Base-by-base conservation (phyloP, 2,329 filamentous ascomycete species). In the Dactylellina haptotyla region DNA sequence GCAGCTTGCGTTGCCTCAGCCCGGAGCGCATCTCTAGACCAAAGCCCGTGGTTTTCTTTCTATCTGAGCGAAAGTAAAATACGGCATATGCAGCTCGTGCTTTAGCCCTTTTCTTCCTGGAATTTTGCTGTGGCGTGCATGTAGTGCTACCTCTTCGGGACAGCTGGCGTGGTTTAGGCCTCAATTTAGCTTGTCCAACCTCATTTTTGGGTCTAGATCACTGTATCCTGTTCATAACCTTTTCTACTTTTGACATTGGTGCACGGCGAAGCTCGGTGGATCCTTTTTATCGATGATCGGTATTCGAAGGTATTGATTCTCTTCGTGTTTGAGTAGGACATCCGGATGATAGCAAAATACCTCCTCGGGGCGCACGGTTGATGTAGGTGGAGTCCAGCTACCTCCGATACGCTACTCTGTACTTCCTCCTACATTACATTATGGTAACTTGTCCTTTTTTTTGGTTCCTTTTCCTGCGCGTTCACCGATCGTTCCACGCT, bases 111-210 rank as follows among this genome's bases (percentile, higher is more conserved):
- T 12, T 37, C 23, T 43, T 30, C 32, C 3, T 57, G 32, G 16
- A n/a, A 28, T 34, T 41, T 45, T 46, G 20, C 39, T 41, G 57
- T 62, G 57, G 57, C 57, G 57, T 62, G 57, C 56, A 62, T 28
- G 14, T 14, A 37, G 20, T 12, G 18, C 50, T 51, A 26, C 12
- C 57, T 32, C 10, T 39, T 16, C 8, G 16, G 48, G n/a, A n/a
- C n/a, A n/a, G n/a, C n/a, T n/a, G n/a, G n/a, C n/a, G n/a, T n/a
- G n/a, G n/a, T n/a, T n/a, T n/a, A n/a, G n/a, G n/a, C n/a, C n/a
- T 23, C 16, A 45, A n/a, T 16, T 28, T 28, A 1, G 9, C 20
- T 25, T 12, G 4, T 18, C 43, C 3, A 50, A 12, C 48, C 28
- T n/a, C 26, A 26, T 23, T 43, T 16, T 23, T 34, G 59, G 18